Conservation (phyloP, 202 grass and related monocot genomes). For the Panicum hallii region DNA sequence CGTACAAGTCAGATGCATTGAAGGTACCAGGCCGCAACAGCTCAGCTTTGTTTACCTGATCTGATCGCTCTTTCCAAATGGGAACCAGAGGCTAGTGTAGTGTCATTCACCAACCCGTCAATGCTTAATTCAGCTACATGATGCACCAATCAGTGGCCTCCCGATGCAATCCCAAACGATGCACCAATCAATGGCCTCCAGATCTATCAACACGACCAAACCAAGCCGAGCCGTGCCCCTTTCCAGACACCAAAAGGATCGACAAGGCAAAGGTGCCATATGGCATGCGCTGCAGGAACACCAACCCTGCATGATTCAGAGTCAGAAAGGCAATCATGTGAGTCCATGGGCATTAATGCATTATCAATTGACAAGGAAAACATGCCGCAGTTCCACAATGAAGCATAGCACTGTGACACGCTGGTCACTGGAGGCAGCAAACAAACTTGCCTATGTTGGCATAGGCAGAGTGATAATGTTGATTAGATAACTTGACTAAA, state of each 20-base stretch:
- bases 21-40: constrained; percentile 21
- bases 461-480: constrained; percentile 34
- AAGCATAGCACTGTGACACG: neutral
- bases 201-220: constrained; percentile 22
- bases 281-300: constrained; percentile 14
- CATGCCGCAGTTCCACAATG: constrained; percentile 10
- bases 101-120: constrained; percentile 16
- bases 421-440: constrained; percentile 28
- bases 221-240: constrained; percentile 4
- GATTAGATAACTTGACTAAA: neutral
- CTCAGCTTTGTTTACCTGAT: constrained; percentile 26
- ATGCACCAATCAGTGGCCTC: too few species aligned
- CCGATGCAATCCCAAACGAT: constrained; percentile 10
- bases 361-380: constrained; percentile 19
- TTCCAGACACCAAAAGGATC: constrained; percentile 23
- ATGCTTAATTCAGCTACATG: constrained; percentile 19
- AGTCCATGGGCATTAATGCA: neutral
- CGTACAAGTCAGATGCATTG: constrained; percentile 22
- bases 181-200: constrained; percentile 33
- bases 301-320: constrained; percentile 25
- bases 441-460: constrained; percentile 16
- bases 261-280: constrained; percentile 7
- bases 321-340: constrained; percentile 32
- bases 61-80: neutral
- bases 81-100: neutral